These are phyloP conservation scores for Pichia sp. DNA, from an alignment of 1,139 yeast genomes.

Conservation along the genomic window DNA sequence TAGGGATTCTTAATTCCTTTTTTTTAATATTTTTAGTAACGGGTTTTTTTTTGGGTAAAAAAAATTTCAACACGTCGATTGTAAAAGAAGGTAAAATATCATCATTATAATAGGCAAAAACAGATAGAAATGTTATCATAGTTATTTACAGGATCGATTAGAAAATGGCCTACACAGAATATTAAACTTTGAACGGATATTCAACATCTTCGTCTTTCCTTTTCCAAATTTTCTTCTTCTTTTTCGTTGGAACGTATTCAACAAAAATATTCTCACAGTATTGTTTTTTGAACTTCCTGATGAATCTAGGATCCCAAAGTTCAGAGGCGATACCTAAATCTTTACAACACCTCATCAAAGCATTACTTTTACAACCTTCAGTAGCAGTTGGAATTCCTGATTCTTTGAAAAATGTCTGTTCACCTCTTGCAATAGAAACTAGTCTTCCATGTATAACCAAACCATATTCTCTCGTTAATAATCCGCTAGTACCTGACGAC, in stretches of 20 bases:
- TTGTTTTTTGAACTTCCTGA: constrained; percentile 67
- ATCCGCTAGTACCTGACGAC: constrained; percentile 40
- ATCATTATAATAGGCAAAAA: no score
- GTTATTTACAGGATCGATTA: no score
- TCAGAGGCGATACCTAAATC: constrained; percentile 96
- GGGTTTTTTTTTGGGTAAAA: constrained; percentile 1
- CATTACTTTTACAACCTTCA: constrained; percentile 95
- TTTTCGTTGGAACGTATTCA: constrained; percentile 73
- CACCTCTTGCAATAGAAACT: constrained; percentile 91
- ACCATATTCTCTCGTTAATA: constrained; percentile 80
- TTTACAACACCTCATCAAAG: constrained; percentile 95
- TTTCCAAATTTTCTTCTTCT: constrained; percentile 87
- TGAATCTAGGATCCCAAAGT: constrained; percentile 92
- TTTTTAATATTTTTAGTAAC: constrained; percentile 5
- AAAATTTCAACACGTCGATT: not conserved
- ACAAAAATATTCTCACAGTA: constrained; percentile 80
- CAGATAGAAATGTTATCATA: no score
- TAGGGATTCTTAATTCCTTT: constrained; percentile 10
- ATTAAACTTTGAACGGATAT: constrained; percentile 60
- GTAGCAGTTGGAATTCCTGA: constrained; percentile 91
- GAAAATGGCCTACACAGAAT: not conserved
- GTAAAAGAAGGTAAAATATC: no score
- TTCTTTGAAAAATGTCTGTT: constrained; percentile 84
- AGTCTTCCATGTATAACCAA: constrained; percentile 80
- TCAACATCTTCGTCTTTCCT: constrained; percentile 72